Conservation (phyloP, 23 red algal species). For the Gracilaria domingensis region DNA sequence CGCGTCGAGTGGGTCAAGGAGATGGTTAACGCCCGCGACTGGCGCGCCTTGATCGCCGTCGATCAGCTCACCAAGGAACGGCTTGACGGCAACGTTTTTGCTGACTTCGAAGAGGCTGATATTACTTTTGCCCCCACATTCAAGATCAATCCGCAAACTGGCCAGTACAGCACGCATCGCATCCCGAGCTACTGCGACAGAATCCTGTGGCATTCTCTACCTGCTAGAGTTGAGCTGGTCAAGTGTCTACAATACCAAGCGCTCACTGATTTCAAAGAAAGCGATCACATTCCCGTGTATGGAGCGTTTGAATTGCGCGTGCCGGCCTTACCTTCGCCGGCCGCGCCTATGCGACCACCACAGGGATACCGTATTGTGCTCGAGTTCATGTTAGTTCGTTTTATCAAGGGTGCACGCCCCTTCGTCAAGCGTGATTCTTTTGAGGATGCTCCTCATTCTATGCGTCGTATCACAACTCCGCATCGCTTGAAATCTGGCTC, state of each 20-base stretch:
- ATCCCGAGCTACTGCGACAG: constrained; percentile 84
- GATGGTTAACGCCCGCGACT: constrained; percentile 66
- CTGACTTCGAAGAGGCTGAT: constrained; percentile 87
- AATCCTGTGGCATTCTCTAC: constrained; percentile 83
- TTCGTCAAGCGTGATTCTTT: constrained; percentile 41
- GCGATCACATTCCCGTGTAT: constrained; percentile 73
- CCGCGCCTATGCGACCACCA: constrained; percentile 3
- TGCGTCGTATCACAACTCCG: constrained; percentile 41
- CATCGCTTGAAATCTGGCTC: neutral
- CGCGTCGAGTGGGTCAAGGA: constrained; percentile 76
- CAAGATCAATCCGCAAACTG: constrained; percentile 70
- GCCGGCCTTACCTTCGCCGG: constrained; percentile 37
- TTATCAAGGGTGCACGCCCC: constrained; percentile 44
- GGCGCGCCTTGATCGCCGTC: constrained; percentile 57
- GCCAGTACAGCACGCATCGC: constrained; percentile 48
- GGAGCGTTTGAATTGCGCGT: constrained; percentile 61
- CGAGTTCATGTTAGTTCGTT: constrained; percentile 79
- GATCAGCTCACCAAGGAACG: constrained; percentile 86
- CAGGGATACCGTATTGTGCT: constrained; percentile 64
- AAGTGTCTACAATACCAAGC: constrained; percentile 47
- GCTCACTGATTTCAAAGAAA: constrained; percentile 47
- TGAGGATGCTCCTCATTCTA: constrained; percentile 51
- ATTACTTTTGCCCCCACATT: constrained; percentile 95
- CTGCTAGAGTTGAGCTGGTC: constrained; percentile 52
- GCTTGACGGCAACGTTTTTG: constrained; percentile 79